Evolutionary conservation across 345 rosid genomes (phyloP).

Genomic region (Aquilaria malaccensis): DNA sequence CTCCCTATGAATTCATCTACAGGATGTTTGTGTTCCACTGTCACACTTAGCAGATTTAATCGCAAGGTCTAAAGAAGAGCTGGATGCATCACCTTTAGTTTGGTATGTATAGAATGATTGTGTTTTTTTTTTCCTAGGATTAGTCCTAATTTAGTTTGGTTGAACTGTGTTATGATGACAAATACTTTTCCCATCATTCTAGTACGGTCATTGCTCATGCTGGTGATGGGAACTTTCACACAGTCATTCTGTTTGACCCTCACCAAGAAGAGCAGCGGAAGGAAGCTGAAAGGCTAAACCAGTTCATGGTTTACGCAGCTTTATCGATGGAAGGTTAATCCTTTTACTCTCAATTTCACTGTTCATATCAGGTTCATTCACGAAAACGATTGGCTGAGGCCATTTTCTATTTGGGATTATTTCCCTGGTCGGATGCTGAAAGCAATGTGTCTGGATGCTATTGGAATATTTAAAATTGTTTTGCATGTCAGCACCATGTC

Average conservation of each 20-base stretch:
- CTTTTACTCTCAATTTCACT: background rate
- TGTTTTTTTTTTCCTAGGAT: background rate
- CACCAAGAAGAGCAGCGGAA: conserved; percentile 46
- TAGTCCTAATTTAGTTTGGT: background rate
- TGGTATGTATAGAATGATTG: conserved; percentile 33
- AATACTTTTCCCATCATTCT: conserved; percentile 15
- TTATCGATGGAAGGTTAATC: conserved; percentile 73
- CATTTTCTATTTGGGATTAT: too few relatives aligned
- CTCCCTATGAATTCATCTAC: conserved; percentile 11
- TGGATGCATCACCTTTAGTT: conserved; percentile 61
- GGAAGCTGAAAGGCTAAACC: conserved; percentile 77
- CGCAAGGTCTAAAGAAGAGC: conserved; percentile 60
- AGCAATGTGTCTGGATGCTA: too few relatives aligned
- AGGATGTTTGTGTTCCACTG: conserved; percentile 94
- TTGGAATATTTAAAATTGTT: too few relatives aligned
- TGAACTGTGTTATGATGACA: conserved; percentile 3
- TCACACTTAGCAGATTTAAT: conserved; percentile 77
- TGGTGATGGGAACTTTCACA: conserved; percentile 93
- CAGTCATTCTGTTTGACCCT: conserved; percentile 72
- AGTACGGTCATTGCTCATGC: conserved; percentile 91
- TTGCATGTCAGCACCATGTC: too few relatives aligned
- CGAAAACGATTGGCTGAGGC: too few relatives aligned
- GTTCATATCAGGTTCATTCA: too few relatives aligned
- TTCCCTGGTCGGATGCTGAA: too few relatives aligned
- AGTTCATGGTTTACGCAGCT: conserved; percentile 73